These are phyloP conservation scores for Pseudoneurospora amorphoporcata DNA, from an alignment of 495 filamentous ascomycete genomes.

Conservation along the genomic window DNA sequence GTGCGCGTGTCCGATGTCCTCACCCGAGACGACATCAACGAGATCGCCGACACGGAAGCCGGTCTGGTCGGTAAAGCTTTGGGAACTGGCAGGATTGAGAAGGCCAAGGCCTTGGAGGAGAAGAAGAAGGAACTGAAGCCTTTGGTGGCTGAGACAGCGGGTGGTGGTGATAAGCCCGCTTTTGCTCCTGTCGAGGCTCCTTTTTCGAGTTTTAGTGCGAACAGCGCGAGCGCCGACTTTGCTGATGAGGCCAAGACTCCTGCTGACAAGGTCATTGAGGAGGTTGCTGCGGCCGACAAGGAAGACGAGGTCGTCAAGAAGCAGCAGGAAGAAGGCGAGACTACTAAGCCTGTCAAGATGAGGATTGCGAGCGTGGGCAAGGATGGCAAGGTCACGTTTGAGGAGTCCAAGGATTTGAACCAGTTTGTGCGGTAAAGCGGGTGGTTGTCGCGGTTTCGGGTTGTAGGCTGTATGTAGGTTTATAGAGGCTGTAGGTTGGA, in stretches of 20 bases:
- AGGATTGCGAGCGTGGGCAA: conserved; percentile 49
- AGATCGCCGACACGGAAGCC: conserved; percentile 66
- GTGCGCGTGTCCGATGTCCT: conserved; percentile 66
- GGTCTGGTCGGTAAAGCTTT: conserved; percentile 29
- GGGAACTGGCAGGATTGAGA: not conserved
- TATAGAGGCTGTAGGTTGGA: not conserved
- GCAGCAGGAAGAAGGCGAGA: conserved; percentile 2
- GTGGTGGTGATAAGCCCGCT: not conserved
- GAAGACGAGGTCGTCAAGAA: conserved; percentile 26
- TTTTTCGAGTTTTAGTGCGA: not conserved
- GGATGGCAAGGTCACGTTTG: conserved; percentile 61
- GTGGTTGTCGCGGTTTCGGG: not conserved
- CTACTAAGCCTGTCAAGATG: conserved; percentile 26
- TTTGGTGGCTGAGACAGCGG: not conserved
- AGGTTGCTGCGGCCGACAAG: conserved; percentile 11
- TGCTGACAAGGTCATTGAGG: not conserved
- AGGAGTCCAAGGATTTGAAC: conserved; percentile 45
- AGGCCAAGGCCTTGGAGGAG: not conserved
- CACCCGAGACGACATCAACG: conserved; percentile 65
- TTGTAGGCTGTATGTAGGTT: not conserved
- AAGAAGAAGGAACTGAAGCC: not conserved
- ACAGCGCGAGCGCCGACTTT: not conserved
- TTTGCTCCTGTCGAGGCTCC: not conserved
- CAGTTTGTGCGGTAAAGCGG: conserved; percentile 34
- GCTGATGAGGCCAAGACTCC: not conserved